phyloP scores from a whole-genome alignment of 257 asterid species.

The Solanum chilense region DNA sequence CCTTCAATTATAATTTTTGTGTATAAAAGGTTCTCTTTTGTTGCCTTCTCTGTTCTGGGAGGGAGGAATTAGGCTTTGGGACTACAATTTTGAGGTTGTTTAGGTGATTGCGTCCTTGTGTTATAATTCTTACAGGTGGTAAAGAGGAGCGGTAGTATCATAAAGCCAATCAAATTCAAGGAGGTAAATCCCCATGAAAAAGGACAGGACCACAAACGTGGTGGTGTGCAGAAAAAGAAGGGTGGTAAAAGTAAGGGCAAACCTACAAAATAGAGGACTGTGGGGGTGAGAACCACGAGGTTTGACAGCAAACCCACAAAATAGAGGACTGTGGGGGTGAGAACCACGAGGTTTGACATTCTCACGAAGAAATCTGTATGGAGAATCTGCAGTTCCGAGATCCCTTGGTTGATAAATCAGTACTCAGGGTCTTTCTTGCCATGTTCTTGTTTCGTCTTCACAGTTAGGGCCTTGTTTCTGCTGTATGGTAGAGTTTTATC shows the following conservation, averaged over 20 bases:
- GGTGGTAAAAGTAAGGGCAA: slow-evolving; percentile 14
- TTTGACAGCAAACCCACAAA: background rate
- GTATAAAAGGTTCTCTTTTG: background rate
- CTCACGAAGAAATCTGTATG: background rate
- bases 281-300: background rate
- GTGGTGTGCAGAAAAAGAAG: slow-evolving; percentile 23
- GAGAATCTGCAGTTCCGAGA: background rate
- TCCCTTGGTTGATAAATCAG: background rate
- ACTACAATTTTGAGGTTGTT: background rate
- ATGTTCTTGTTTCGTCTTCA: background rate
- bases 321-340: background rate
- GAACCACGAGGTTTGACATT: background rate
- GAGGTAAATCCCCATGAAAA: slow-evolving; percentile 45
- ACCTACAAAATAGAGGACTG: background rate
- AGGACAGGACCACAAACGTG: slow-evolving; percentile 15
- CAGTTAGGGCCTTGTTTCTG: background rate
- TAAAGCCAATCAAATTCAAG: slow-evolving; percentile 61
- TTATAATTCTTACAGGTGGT: slow-evolving; percentile 44
- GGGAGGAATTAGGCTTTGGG: background rate
- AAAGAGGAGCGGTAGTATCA: slow-evolving; percentile 61
- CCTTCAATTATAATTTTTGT: background rate
- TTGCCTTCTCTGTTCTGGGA: background rate
- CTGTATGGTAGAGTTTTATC: background rate
- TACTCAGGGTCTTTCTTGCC: background rate
- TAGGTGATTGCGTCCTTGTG: background rate